Conservation (phyloP, 192 early-diverging fungal species). For the Powellomyces hirtus region DNA sequence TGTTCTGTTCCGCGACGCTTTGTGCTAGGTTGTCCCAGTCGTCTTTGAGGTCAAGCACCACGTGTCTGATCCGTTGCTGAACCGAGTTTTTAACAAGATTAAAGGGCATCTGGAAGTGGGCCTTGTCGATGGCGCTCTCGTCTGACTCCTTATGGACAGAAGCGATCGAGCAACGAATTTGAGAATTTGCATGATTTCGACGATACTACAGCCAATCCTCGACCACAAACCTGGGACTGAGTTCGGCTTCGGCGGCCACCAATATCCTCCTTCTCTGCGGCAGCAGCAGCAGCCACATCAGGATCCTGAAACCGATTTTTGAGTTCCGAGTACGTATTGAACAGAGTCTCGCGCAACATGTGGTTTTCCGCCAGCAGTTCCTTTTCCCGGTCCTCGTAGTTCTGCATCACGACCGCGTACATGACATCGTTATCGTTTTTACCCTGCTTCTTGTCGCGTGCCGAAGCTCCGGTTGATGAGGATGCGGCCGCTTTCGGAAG, state of each 20-base stretch:
- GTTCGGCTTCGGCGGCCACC: too few species aligned
- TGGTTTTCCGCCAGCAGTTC: conserved; percentile 42
- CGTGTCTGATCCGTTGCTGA: conserved; percentile 6
- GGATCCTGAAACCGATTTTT: conserved; percentile 12
- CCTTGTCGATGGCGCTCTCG: not conserved
- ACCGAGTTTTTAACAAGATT: conserved; percentile 22
- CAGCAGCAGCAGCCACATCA: not conserved
- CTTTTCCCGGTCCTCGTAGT: conserved; percentile 46
- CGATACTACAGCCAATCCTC: too few species aligned
- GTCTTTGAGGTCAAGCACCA: conserved; percentile 17
- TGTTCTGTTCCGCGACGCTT: not conserved
- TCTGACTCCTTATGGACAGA: not conserved
- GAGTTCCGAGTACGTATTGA: conserved; percentile 28
- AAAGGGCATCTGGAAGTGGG: conserved; percentile 32
- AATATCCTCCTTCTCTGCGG: too few species aligned
- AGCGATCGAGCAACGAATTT: too few species aligned
- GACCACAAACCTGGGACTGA: too few species aligned
- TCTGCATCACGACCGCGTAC: conserved; percentile 33
- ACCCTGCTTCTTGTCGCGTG: not conserved
- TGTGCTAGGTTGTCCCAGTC: conserved; percentile 21
- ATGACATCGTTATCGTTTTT: conserved; percentile 25
- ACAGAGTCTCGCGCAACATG: conserved; percentile 33
- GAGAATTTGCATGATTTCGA: too few species aligned
- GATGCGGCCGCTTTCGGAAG: conserved; percentile 13
- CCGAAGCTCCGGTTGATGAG: not conserved